A percentile compares a stretch with the other conserved stretches of the same genome.
phyloP scores from a whole-genome alignment of 139 green algal genomes.

The Coelastrella sp. region DNA sequence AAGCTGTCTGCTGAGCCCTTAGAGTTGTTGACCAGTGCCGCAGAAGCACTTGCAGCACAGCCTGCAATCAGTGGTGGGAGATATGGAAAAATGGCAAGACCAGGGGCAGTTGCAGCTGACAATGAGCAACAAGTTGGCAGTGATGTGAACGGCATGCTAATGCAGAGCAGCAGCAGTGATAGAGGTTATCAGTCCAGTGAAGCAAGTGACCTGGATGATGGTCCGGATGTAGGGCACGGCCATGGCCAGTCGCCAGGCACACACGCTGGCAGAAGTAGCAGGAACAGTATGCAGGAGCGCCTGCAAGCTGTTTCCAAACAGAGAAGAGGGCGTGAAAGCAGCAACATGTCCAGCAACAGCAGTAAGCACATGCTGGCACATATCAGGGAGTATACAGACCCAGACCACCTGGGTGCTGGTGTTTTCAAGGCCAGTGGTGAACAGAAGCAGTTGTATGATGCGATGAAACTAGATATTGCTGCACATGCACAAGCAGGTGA shows the following conservation, averaged over 20 bases:
- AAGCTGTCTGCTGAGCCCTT: constrained; percentile 44
- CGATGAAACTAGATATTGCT: constrained; percentile 40
- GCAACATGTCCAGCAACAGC: neutral
- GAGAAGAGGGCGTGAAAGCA: neutral
- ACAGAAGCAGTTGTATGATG: constrained; percentile 47
- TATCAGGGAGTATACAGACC: constrained; percentile 29
- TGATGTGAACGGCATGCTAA: too few species aligned
- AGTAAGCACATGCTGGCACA: neutral
- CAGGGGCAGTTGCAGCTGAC: too few species aligned
- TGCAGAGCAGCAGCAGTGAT: constrained; percentile 16
- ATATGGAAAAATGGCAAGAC: too few species aligned
- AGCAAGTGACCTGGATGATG: too few species aligned
- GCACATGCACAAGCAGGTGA: constrained; percentile 37
- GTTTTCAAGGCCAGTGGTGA: constrained; percentile 44
- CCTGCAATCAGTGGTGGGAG: too few species aligned
- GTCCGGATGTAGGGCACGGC: too few species aligned
- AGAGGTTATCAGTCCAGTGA: neutral
- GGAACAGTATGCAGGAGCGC: constrained; percentile 14
- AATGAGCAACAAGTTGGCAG: too few species aligned
- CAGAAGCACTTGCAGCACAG: neutral
- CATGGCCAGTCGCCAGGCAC: too few species aligned
- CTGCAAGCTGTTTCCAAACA: neutral
- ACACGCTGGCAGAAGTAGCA: neutral
- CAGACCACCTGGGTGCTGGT: constrained; percentile 50
- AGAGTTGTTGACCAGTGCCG: constrained; percentile 6